A percentile compares a stretch with the other conserved stretches of the same genome.
Evolutionary conservation across 2,329 filamentous ascomycete species (phyloP).

Genomic region (Ceratocystis huliohia): DNA sequence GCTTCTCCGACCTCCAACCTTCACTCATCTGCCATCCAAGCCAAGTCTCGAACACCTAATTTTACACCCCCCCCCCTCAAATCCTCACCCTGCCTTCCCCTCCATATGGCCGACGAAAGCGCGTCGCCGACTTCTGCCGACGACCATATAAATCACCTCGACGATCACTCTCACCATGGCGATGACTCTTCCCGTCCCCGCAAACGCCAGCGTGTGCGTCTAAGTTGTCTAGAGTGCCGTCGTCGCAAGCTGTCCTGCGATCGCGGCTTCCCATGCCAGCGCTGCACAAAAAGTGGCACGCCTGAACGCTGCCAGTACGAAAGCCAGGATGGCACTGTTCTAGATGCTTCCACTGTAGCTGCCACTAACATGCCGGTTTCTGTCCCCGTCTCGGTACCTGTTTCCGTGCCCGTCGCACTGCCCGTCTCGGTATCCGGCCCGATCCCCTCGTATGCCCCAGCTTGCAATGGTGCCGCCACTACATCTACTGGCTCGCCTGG

Average conservation of each 20-base stretch:
- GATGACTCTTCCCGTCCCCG: slow-evolving; percentile 30
- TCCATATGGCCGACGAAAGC: slow-evolving; percentile 16
- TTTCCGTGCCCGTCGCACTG: background rate
- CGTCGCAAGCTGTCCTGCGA: slow-evolving; percentile 50
- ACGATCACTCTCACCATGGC: slow-evolving; percentile 8
- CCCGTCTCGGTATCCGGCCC: background rate
- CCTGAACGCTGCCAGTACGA: slow-evolving; percentile 49
- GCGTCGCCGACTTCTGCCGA: slow-evolving; percentile 16
- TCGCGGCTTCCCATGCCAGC: slow-evolving; percentile 48
- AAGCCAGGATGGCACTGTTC: slow-evolving; percentile 40
- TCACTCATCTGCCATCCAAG: background rate
- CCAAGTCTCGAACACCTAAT: background rate
- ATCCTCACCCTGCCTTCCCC: background rate
- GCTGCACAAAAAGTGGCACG: slow-evolving; percentile 50
- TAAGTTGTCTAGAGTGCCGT: slow-evolving; percentile 49
- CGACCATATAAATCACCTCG: background rate
- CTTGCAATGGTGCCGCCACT: background rate
- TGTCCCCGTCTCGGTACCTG: background rate
- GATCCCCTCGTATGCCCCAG: background rate
- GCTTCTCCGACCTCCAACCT: background rate
- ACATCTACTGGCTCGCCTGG: slow-evolving; percentile 30
- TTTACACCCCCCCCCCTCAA: background rate
- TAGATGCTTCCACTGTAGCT: slow-evolving; percentile 33
- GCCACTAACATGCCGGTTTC: background rate
- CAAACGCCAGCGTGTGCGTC: slow-evolving; percentile 46